Base-by-base conservation (phyloP, 805 yeast genomes). In the Barnettozyma californica region DNA sequence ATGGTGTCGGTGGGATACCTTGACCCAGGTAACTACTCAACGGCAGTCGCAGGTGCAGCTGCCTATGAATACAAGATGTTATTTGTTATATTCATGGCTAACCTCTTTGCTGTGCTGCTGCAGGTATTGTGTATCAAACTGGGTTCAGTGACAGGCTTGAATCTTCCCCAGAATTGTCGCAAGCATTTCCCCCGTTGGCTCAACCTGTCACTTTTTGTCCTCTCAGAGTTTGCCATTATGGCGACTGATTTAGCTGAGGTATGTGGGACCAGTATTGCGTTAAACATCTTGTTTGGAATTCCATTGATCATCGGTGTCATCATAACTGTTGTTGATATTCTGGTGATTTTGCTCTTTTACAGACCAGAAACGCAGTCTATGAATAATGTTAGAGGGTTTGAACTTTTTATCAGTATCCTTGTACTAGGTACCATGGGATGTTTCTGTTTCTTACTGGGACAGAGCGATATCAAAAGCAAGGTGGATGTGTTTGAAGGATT, bases 201-300 rank as follows among this genome's bases (percentile, higher is more conserved):
- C 52, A 83, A 83, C 54, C 48, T 81, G 10, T 51, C 74, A 7
- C 68, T 89, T 5, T 90, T 89, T 62, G 62, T 78, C 2, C 74
- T 86, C 56, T 89, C 96, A 0, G 96, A 90, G 59, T 57, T 87
- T 21, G 96, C 96, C 2, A 90, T 90, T 52, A 83, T 90, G 33
- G 95, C 96, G 9, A 90, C 97, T 0, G 97, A 90, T 63, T 69
- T 90, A 58, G 97, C 97, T 1, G 97, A 90, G 65, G 96, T 90
- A 10, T 92, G 90, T 8, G 97, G 97, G 2, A 85, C 96, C 3
- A 96, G 96, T 10, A 87, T 90, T 43, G 81, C 96, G 0, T 71
- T 90, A 45, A 82, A 87, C 55, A 87, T 90, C 50, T 64, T 90
- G 25, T 83, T 90, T 58, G 73, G 76, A 1, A 78, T 90, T 10